Percentiles rank a stretch among this genome's conserved stretches.
phyloP scores from a whole-genome alignment of 1,284 basidiomycete species.

The Golubevia pallescens region DNA sequence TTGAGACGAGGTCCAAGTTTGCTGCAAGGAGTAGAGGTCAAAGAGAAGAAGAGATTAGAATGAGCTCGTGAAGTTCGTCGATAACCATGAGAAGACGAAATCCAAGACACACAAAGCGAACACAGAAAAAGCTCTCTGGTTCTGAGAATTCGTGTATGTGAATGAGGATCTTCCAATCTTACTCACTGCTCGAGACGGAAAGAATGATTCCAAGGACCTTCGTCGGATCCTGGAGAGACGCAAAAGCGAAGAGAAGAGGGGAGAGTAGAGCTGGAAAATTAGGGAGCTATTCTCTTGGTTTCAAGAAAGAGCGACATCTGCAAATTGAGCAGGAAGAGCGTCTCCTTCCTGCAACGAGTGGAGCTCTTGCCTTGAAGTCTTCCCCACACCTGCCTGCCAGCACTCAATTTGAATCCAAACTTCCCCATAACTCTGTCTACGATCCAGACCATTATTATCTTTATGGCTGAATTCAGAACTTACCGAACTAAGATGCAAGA shows the following conservation, averaged over 20 bases:
- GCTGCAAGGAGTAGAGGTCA: slow-evolving; percentile 66
- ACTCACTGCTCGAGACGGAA: slow-evolving; percentile 56
- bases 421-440: too few relatives aligned
- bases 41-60: neutral
- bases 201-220: slow-evolving; percentile 64
- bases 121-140: too few relatives aligned
- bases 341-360: too few relatives aligned
- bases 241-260: neutral
- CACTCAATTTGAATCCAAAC: neutral
- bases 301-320: neutral
- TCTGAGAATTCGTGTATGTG: neutral
- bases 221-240: slow-evolving; percentile 56
- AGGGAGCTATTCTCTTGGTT: too few relatives aligned
- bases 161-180: neutral
- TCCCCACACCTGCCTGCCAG: too few relatives aligned
- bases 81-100: neutral
- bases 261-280: neutral
- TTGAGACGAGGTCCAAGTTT: slow-evolving; percentile 96
- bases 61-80: neutral
- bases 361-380: too few relatives aligned
- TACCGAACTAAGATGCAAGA: neutral
- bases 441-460: too few relatives aligned
- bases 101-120: neutral
- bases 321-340: neutral
- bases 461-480: too few relatives aligned